Evolutionary conservation across 2,329 filamentous ascomycete genomes (phyloP), one percentile per base, ranked within the genome.

Genomic region (Teratosphaeria zuluensis): DNA sequence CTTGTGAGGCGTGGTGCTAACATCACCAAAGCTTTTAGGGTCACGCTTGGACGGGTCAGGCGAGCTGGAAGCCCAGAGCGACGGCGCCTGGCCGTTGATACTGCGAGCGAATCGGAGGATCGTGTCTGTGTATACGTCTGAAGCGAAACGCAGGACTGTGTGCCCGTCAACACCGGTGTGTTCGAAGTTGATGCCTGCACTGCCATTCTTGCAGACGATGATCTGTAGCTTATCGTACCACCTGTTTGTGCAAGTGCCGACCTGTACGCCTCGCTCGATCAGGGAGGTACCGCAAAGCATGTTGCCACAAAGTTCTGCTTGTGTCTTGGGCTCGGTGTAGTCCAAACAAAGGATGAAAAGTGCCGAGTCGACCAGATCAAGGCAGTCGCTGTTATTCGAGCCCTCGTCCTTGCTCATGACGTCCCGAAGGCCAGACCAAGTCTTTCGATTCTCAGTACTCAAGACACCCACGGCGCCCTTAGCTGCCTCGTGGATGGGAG

Each of bases 191-290:
- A 99, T 97, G 5, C 94, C 94, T 0, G 94, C 94, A 70, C 90
- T 96, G 59, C 94, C 94, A 74, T 97, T 99, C 77, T 96, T 95
- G 80, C 94, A 97, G 55, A 99, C 94, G 57, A 99, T 97, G 62
- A 99, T 96, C 72, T 99, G 94, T 54, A 99, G 80, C 77, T 99
- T 99, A 76, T 99, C 94, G 70, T 99, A 99, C 94, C 94, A 99
- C 62, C 94, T 82, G 74, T 99, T 99, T 14, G 92, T 96, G 76
- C 94, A 99, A 1, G 94, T 97, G 32, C 94, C 94, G 52, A 96
- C 91, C 75, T 99, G 94, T 1, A 99, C 89, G 4, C 94, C 94
- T 70, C 88, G 89, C 68, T 95, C 89, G 12, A 97, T 87, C 69
- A 94, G 86, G 66, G 88, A 96, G 0, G 91, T 95, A 52, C 94